Evolutionary conservation across 345 rosid genomes (phyloP).

Genomic region (Gossypium thurberi): DNA sequence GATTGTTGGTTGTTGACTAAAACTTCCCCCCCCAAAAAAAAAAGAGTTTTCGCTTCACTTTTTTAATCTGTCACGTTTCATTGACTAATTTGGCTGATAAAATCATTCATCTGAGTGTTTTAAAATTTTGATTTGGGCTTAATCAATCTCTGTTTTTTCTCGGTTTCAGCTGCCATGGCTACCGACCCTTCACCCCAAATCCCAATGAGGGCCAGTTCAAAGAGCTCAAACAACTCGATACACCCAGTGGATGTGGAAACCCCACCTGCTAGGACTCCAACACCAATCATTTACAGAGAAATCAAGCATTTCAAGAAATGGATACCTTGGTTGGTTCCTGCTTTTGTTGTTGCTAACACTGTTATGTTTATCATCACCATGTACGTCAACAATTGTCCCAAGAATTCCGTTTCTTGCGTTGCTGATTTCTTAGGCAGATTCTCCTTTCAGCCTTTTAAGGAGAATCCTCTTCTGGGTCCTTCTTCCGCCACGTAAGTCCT

Average conservation of each 20-base stretch:
- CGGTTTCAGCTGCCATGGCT: constrained; percentile 9
- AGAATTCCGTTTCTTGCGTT: constrained; percentile 57
- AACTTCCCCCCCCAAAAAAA: not conserved
- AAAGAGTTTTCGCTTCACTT: too few relatives aligned
- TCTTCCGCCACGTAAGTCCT: constrained; percentile 63
- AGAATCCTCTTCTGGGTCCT: constrained; percentile 96
- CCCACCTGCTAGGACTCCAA: constrained; percentile 16
- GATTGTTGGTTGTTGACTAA: constrained; percentile 8
- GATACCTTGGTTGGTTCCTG: constrained; percentile 73
- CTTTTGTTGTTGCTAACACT: constrained; percentile 63
- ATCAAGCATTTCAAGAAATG: constrained; percentile 59
- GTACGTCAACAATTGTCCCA: constrained; percentile 82
- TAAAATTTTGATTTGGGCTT: not conserved
- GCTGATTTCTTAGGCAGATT: constrained; percentile 75
- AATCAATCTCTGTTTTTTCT: not conserved
- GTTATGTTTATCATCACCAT: constrained; percentile 71
- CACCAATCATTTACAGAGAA: constrained; percentile 37
- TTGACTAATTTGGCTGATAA: not conserved
- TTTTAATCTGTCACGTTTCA: not conserved
- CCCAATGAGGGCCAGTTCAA: constrained; percentile 34
- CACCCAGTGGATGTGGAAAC: constrained; percentile 44
- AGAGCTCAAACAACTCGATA: constrained; percentile 24
- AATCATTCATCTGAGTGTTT: not conserved
- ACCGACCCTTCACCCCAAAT: constrained; percentile 17
- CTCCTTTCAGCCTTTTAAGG: constrained; percentile 81